A percentile compares a stretch with the other conserved stretches of the same genome.
These are phyloP conservation scores for Pleurotus platypus DNA, from an alignment of 768 basidiomycete species.

Conservation along the genomic window DNA sequence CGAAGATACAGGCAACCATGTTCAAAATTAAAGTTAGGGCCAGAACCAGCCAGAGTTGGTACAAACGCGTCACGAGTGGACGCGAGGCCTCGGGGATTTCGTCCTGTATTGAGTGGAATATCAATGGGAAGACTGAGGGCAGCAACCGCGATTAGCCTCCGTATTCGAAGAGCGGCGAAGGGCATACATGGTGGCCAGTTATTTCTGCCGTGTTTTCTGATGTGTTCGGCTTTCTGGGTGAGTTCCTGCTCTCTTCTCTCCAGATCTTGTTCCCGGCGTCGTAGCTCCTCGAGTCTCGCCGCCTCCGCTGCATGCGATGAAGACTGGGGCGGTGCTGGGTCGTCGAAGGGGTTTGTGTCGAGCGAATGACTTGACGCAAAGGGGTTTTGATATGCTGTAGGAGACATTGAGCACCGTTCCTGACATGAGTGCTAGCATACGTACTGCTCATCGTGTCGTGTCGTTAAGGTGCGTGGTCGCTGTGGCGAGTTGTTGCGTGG, in stretches of 20 bases:
- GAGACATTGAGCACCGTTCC: conserved; percentile 11
- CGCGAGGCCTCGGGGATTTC: conserved; percentile 85
- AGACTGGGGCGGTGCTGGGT: conserved; percentile 52
- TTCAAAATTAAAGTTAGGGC: conserved; percentile 80
- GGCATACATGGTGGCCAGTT: conserved; percentile 91
- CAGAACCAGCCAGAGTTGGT: conserved; percentile 93
- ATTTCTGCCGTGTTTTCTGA: conserved; percentile 74
- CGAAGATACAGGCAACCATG: conserved; percentile 84
- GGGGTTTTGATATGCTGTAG: conserved; percentile 60
- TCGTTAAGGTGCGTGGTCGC: not conserved
- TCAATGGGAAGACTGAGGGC: conserved; percentile 79
- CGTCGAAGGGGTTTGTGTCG: conserved; percentile 88
- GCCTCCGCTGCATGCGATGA: conserved; percentile 28
- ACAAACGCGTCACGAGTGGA: conserved; percentile 79
- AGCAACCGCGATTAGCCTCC: conserved; percentile 10
- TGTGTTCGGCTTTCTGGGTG: conserved; percentile 60
- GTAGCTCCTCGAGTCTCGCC: conserved; percentile 59
- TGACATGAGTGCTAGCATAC: not conserved
- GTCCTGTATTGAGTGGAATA: conserved; percentile 89
- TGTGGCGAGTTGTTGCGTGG: not conserved
- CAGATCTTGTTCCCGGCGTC: conserved; percentile 77
- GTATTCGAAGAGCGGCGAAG: not conserved
- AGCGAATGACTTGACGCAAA: conserved; percentile 84
- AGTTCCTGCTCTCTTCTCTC: conserved; percentile 77
- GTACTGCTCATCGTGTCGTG: conserved; percentile 10